A percentile compares a stretch with the other conserved stretches of the same genome.
Evolutionary conservation across 352 stramenopile species (phyloP).

Genomic region (Pythium scleroteichum): DNA sequence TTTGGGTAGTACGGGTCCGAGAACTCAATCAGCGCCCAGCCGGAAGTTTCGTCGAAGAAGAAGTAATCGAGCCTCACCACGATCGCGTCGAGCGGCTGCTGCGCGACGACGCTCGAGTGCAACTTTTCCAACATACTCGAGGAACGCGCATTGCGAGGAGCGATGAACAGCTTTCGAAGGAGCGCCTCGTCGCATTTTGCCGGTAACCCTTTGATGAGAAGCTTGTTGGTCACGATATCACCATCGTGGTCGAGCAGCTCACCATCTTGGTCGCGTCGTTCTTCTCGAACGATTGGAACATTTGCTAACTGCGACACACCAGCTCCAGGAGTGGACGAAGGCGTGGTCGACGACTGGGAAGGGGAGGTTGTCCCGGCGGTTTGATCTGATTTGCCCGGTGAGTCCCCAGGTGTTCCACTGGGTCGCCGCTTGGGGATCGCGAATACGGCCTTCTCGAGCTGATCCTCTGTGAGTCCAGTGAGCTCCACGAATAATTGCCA

Average conservation of each 20-base stretch:
- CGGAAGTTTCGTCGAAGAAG: conserved; percentile 65
- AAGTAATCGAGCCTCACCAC: conserved; percentile 66
- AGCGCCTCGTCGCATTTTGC: conserved; percentile 44
- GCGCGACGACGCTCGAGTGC: conserved; percentile 4
- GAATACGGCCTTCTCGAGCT: conserved; percentile 64
- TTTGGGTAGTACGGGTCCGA: conserved; percentile 43
- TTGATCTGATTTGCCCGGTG: background rate
- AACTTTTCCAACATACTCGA: conserved; percentile 18
- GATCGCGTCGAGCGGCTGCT: conserved; percentile 21
- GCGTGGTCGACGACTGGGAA: conserved; percentile 19
- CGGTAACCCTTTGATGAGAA: conserved; percentile 71
- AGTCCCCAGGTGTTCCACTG: conserved; percentile 19
- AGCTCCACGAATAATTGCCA: conserved; percentile 80
- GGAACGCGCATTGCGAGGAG: background rate
- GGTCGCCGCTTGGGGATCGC: conserved; percentile 75
- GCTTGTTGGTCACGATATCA: conserved; percentile 54
- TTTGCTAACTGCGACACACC: conserved; percentile 1
- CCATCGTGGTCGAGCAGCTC: conserved; percentile 50
- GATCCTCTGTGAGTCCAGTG: conserved; percentile 49
- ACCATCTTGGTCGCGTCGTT: conserved; percentile 30
- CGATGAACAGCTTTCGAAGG: conserved; percentile 52
- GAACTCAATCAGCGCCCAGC: conserved; percentile 79
- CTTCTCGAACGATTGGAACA: background rate
- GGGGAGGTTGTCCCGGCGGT: conserved; percentile 8
- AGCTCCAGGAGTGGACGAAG: conserved; percentile 17